A percentile compares a stretch with the other conserved stretches of the same genome.
These are phyloP conservation scores for Xylaria sp. DNA, from an alignment of 495 filamentous ascomycete genomes.

Conservation along the genomic window DNA sequence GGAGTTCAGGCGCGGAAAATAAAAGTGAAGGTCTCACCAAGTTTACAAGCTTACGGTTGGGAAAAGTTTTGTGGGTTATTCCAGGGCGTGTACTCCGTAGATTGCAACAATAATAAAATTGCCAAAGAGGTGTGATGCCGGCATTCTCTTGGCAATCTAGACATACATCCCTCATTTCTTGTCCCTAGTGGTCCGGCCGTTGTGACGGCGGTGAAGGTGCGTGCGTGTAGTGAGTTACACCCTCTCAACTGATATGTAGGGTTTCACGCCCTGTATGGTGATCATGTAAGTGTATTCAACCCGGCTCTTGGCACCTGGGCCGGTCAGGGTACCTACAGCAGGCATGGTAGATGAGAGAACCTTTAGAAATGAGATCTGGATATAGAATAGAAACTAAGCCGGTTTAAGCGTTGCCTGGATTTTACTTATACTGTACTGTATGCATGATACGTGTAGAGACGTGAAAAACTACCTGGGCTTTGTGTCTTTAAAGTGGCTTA, in stretches of 20 bases:
- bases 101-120: conserved; percentile 14
- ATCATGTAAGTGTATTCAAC: conserved; percentile 23
- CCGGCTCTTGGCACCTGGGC: conserved; percentile 19
- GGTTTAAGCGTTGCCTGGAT: not conserved
- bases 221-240: conserved; percentile 16
- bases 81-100: conserved; percentile 26
- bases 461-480: not conserved
- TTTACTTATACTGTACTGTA: not conserved
- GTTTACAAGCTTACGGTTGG: conserved; percentile 9
- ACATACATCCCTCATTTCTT: conserved; percentile 5
- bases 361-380: not conserved
- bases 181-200: conserved; percentile 17
- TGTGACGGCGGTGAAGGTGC: conserved; percentile 24
- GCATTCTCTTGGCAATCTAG: conserved; percentile 19
- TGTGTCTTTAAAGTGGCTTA: not conserved
- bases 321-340: not conserved
- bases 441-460: conserved; percentile 3
- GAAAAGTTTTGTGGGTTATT: conserved; percentile 11
- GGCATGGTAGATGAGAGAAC: not conserved
- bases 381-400: conserved; percentile 2
- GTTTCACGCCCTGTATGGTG: conserved; percentile 13
- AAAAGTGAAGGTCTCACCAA: not conserved
- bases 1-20: conserved; percentile 22
- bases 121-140: not conserved
- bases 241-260: conserved; percentile 4